Evolutionary conservation across 202 grass and related monocot genomes (phyloP).

Genomic region (Miscanthus sacchariflorus): DNA sequence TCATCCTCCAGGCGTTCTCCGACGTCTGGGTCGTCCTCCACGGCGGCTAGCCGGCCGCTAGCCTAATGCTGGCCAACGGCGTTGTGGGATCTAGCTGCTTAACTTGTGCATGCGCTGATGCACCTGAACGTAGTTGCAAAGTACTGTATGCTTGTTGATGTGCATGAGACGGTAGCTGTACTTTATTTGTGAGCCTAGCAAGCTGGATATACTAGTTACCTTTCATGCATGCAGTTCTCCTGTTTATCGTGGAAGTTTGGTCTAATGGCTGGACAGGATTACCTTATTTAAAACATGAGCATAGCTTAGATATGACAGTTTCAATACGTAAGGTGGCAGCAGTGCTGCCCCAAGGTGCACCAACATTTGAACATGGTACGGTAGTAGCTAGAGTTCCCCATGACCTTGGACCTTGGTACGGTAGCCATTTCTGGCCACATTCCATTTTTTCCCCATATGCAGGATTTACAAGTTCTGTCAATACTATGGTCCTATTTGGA

Average conservation of each 20-base stretch:
- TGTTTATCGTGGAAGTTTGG: background rate
- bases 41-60: conserved; percentile 47
- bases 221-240: background rate
- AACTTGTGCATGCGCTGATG: background rate
- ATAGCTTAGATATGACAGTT: too few species aligned
- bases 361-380: too few species aligned
- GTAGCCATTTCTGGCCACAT: too few species aligned
- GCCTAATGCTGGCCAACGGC: background rate
- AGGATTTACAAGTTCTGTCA: too few species aligned
- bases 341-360: too few species aligned
- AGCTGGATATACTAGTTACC: too few species aligned
- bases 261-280: background rate
- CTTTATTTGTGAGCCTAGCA: too few species aligned
- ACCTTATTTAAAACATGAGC: background rate
- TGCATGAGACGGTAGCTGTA: background rate
- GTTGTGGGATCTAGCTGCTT: background rate
- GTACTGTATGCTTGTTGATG: background rate
- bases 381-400: too few species aligned
- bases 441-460: too few species aligned
- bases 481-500: too few species aligned
- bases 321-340: too few species aligned
- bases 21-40: conserved; percentile 87
- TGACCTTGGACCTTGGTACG: too few species aligned
- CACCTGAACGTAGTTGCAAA: background rate
- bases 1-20: conserved; percentile 91